A percentile compares a stretch with the other conserved stretches of the same genome.
phyloP scores from a whole-genome alignment of 352 stramenopile species.

The Phytophthora cactorum region DNA sequence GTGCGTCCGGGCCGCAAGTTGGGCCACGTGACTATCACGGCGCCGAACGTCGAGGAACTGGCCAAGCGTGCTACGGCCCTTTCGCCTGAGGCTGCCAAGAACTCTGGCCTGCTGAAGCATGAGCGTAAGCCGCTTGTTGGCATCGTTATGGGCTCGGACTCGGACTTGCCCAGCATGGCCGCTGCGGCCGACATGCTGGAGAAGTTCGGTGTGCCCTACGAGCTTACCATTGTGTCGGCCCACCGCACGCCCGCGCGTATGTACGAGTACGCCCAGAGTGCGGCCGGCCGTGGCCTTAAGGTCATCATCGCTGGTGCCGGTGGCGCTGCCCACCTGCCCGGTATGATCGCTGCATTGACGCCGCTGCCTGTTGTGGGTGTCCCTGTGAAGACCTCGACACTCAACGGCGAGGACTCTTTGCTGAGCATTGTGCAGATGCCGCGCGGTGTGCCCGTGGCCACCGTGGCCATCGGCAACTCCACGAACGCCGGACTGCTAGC shows the following conservation, averaged over 20 bases:
- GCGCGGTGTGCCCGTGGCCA: constrained; percentile 97
- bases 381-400: constrained; percentile 96
- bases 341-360: constrained; percentile 91
- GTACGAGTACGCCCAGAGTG: constrained; percentile 94
- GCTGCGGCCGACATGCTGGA: constrained; percentile 95
- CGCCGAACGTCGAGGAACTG: constrained; percentile 85
- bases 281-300: constrained; percentile 89
- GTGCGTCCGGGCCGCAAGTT: constrained; percentile 95
- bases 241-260: constrained; percentile 97
- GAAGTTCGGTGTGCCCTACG: constrained; percentile 95
- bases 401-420: constrained; percentile 98
- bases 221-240: constrained; percentile 98
- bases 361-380: constrained; percentile 95
- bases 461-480: constrained; percentile 98
- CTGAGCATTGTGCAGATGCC: constrained; percentile 99
- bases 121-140: constrained; percentile 60
- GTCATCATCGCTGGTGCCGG: constrained; percentile 96
- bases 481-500: constrained; percentile 98
- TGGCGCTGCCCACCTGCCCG: constrained; percentile 97
- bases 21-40: constrained; percentile 97
- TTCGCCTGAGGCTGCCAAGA: constrained; percentile 47
- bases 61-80: constrained; percentile 66
- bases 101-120: constrained; percentile 43
- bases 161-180: constrained; percentile 97
- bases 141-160: constrained; percentile 95